Evolutionary conservation across 2,329 filamentous ascomycete species (phyloP).

Genomic region (Neocatenulostroma microsporum): DNA sequence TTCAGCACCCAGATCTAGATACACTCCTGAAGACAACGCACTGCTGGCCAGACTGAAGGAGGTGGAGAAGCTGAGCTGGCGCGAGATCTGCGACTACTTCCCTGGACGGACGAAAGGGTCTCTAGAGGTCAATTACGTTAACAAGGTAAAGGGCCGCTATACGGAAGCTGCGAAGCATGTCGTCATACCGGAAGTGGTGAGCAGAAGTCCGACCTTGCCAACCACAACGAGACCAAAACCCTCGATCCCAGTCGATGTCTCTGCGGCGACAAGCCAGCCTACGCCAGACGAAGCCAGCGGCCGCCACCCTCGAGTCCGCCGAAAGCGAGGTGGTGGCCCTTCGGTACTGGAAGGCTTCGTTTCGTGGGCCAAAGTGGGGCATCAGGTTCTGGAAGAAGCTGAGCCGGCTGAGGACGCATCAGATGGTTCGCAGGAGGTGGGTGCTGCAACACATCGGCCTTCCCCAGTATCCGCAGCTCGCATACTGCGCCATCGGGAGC

Average conservation of each 20-base stretch:
- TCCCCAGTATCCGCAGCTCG: conserved; percentile 15
- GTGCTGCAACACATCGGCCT: conserved; percentile 26
- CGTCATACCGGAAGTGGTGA: not conserved
- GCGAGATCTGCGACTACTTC: conserved; percentile 30
- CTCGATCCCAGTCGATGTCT: too few species aligned
- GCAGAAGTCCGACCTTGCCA: not conserved
- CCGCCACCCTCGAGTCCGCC: too few species aligned
- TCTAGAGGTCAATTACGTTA: conserved; percentile 17
- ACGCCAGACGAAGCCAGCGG: conserved; percentile 4
- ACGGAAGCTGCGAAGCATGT: not conserved
- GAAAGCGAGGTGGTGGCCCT: conserved; percentile 1
- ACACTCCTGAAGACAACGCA: conserved; percentile 23
- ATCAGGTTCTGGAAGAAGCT: conserved; percentile 1
- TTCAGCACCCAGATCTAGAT: conserved; percentile 14
- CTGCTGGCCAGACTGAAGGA: conserved; percentile 37
- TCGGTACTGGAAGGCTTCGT: conserved; percentile 17
- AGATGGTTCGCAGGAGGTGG: conserved; percentile 8
- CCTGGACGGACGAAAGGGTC: conserved; percentile 24
- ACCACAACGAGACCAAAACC: too few species aligned
- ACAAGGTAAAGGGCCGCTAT: conserved; percentile 5
- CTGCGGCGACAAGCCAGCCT: not conserved
- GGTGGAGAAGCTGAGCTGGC: conserved; percentile 31
- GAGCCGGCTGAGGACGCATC: conserved; percentile 1
- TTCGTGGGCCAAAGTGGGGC: conserved; percentile 14
- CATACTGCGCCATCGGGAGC: conserved; percentile 22